Evolutionary conservation across 129 eudicot genomes (phyloP).

Genomic region (Erigeron canadensis): DNA sequence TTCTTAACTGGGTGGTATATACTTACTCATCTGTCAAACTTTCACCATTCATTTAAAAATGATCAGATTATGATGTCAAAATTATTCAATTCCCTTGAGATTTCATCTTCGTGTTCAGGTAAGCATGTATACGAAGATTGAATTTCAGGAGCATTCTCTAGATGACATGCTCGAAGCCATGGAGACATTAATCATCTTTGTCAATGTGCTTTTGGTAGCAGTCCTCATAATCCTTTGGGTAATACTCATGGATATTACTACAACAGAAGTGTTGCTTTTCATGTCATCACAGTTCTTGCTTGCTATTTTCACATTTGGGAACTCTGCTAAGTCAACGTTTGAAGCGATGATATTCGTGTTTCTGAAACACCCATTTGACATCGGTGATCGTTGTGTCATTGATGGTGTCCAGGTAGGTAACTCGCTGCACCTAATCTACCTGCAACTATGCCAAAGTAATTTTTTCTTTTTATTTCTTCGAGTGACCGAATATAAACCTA

Average conservation of each 20-base stretch:
- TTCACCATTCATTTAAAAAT: neutral
- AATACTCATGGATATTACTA: slow-evolving; percentile 50
- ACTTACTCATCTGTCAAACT: neutral
- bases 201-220: neutral
- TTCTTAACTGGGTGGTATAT: neutral
- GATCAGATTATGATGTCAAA: no score
- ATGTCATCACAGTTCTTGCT: slow-evolving; percentile 55
- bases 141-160: neutral
- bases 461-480: slow-evolving; percentile 1
- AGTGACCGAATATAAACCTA: slow-evolving; percentile 15
- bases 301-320: slow-evolving; percentile 47
- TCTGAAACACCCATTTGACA: slow-evolving; percentile 54
- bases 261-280: slow-evolving; percentile 50
- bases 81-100: no score
- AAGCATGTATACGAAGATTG: neutral
- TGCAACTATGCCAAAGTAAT: neutral
- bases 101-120: no score
- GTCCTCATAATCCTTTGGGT: slow-evolving; percentile 36
- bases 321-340: slow-evolving; percentile 41
- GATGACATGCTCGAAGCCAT: neutral
- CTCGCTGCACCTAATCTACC: neutral
- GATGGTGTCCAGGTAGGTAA: slow-evolving; percentile 57
- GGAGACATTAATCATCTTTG: neutral
- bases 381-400: slow-evolving; percentile 57
- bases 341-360: slow-evolving; percentile 54